Evolutionary conservation across 23 red algal species (phyloP).

Genomic region (Gracilaria gracilis): DNA sequence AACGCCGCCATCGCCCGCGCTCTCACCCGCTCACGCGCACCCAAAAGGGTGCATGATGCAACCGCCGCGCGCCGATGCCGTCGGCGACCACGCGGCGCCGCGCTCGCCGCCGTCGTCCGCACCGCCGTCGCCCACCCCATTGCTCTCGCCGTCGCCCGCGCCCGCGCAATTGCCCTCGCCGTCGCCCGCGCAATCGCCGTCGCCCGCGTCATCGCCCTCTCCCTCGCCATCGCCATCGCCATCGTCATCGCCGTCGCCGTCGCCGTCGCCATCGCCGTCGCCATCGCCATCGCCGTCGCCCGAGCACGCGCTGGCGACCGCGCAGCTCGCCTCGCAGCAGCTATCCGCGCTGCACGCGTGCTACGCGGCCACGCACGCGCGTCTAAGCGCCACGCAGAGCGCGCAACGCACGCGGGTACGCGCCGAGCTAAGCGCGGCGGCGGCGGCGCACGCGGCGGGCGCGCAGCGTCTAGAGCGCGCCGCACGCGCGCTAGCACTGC

Average conservation of each 20-base stretch:
- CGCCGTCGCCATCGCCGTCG: conserved; percentile 11
- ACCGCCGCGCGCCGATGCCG: too few relatives aligned
- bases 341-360: not conserved
- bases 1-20: too few relatives aligned
- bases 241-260: not conserved
- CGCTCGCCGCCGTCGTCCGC: not conserved
- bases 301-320: not conserved
- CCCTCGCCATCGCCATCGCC: conserved; percentile 3
- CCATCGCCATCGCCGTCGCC: not conserved
- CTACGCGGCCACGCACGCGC: not conserved
- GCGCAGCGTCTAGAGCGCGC: conserved; percentile 39
- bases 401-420: not conserved
- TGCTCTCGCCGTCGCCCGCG: not conserved
- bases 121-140: not conserved
- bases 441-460: not conserved
- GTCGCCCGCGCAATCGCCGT: not conserved
- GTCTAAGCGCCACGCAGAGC: not conserved
- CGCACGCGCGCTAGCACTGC: conserved; percentile 31
- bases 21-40: too few relatives aligned
- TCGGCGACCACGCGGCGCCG: too few relatives aligned
- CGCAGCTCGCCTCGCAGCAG: not conserved
- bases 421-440: not conserved
- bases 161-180: not conserved
- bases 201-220: not conserved
- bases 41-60: too few relatives aligned